phyloP scores from a whole-genome alignment of 2,329 filamentous ascomycete species.

The Neurospora sp. region DNA sequence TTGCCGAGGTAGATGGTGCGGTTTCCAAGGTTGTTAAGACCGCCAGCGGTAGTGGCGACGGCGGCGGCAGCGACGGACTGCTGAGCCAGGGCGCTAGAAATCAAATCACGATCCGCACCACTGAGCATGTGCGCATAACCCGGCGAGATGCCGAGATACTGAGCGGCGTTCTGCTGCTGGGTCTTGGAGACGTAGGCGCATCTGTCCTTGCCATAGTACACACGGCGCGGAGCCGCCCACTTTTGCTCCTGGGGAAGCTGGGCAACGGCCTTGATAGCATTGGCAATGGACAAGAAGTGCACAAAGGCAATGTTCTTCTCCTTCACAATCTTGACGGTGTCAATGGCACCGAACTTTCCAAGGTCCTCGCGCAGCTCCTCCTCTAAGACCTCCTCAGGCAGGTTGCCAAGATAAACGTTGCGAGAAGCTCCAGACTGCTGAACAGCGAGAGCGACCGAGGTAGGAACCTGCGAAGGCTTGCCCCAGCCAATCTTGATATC shows the following conservation, averaged over 20 bases:
- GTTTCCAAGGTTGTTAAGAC: constrained; percentile 95
- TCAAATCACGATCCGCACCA: constrained; percentile 89
- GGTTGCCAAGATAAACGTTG: constrained; percentile 92
- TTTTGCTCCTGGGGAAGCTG: constrained; percentile 93
- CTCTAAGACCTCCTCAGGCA: constrained; percentile 82
- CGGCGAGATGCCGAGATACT: constrained; percentile 94
- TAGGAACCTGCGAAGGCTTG: constrained; percentile 95
- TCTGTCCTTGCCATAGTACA: constrained; percentile 97
- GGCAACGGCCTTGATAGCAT: constrained; percentile 95
- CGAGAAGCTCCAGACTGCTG: constrained; percentile 95
- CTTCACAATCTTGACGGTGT: constrained; percentile 93
- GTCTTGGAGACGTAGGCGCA: constrained; percentile 99
- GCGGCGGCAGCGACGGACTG: constrained; percentile 95
- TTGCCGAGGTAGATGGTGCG: constrained; percentile 96
- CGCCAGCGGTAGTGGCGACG: constrained; percentile 90
- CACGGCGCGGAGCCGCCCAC: constrained; percentile 90
- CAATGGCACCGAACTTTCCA: constrained; percentile 91
- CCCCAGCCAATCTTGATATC: constrained; percentile 99
- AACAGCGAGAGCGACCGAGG: constrained; percentile 91
- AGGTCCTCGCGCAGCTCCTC: constrained; percentile 91
- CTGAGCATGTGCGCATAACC: constrained; percentile 96
- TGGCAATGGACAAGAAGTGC: constrained; percentile 93
- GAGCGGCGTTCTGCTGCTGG: constrained; percentile 96
- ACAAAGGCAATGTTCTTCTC: constrained; percentile 98
- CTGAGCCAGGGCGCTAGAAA: constrained; percentile 91